Base-by-base conservation (phyloP, 2,329 filamentous ascomycete genomes). In the Exophiala mesophila region DNA sequence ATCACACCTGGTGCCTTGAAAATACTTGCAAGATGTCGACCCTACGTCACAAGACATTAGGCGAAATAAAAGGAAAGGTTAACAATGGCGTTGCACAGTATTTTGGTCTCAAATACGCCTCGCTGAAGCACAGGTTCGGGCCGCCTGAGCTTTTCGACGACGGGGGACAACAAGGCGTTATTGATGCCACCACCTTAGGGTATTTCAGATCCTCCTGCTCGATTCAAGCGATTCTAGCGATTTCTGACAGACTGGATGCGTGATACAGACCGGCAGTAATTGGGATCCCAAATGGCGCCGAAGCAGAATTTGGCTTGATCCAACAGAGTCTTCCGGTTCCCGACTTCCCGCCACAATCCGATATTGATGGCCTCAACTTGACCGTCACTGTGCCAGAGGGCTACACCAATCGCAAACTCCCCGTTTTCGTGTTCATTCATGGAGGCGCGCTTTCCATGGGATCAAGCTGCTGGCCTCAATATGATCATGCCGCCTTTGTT, bases 331-430 rank as follows among this genome's bases (percentile, higher is more conserved):
- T 28, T 8, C 24, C 8, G n/a, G 24, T 28, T 28, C 24, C 24
- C 8, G 24, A 28, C 24, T 59, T 60, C 13, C 53, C 59, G 23
- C 57, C 60, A 5, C 53, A 62, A 26, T 40, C 63, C 7, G 33
- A 59, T 15, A 50, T 55, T n/a, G 24, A 28, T 8, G 8, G 24
- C 24, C 24, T 28, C 24, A 74, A 72, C 32, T 56, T 76, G 19
- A 76, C 75, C 43, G 68, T 77, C 32, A 67, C 69, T 0, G 60
- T 69, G 0, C 73, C 73, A 2, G 41, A 50, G 3, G 45, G 42
- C 3, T 24, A 32, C 16, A 9, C 16, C 24, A n/a, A 28, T 8
- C 7, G 18, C 7, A 7, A 6, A 12, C 39, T 42, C 4, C 39
- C 39, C 10, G 39, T 42, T 3, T 6, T 42, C 9, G 31, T 42